Conservation (phyloP, 23 red algal species). For the Gracilaria domingensis region DNA sequence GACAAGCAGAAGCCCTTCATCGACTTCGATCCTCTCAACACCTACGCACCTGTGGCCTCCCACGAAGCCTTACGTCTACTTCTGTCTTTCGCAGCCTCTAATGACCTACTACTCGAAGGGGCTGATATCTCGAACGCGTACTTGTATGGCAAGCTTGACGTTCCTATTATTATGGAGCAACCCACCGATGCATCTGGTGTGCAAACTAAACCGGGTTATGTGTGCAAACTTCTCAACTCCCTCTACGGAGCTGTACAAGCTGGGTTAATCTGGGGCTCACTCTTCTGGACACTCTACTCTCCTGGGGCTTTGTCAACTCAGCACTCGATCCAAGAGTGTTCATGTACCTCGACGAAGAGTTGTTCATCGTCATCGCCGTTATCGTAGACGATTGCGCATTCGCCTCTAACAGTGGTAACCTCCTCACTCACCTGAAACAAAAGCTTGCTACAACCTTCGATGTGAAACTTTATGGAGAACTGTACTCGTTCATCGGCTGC, state of each 20-base stretch:
- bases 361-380: neutral
- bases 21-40: neutral
- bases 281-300: neutral
- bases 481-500: constrained; percentile 5
- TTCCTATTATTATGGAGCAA: constrained; percentile 30
- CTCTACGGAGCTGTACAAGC: neutral
- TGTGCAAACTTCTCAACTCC: no score
- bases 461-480: constrained; percentile 23
- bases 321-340: neutral
- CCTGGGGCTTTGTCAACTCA: constrained; percentile 4
- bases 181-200: neutral
- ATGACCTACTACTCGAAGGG: constrained; percentile 9
- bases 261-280: neutral
- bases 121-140: no score
- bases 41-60: neutral
- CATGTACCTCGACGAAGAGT: neutral
- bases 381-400: neutral
- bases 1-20: no score
- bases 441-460: neutral
- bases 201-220: neutral
- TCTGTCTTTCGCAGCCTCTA: neutral
- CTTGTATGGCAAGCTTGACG: neutral
- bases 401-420: neutral
- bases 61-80: constrained; percentile 33
- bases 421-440: neutral